Base-by-base conservation (phyloP, 257 asterid species). In the Solanum piurae region DNA sequence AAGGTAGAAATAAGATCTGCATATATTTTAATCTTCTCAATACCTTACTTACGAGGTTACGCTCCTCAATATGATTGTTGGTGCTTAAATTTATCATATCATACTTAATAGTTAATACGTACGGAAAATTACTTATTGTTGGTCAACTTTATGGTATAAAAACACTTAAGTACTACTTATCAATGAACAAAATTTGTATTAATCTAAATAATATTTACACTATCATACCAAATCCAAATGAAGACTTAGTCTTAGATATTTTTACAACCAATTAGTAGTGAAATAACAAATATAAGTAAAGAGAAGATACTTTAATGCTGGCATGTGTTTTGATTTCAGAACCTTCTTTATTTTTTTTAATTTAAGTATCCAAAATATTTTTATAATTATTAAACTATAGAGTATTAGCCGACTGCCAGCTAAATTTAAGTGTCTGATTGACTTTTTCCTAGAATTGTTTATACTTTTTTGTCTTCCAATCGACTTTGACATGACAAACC, bases 301-400 rank as follows among this genome's bases (percentile, higher is more conserved):
- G 42, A 12, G 42, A n/a, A 80, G 40, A 44, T 36, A 10, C 52
- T 16, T 80, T 46, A 46, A 29, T 46, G 85, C 42, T 80, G 85
- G 68, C 85, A 80, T 80, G 85, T 80, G 85, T 80, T 80, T 80
- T 16, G 69, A 80, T 80, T 46, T 80, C 29, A 80, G 42, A 80
- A 80, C 34, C 29, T 80, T 80, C 34, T 52, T 46, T 49, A 4
- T 55, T 29, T 16, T 16, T 9, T 46, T 18, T 2, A 27, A 9
- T 82, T 27, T 9, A 49, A 29, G 40, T 82, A 49, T 6, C 20
- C 6, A 49, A 29, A 27, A 49, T 49, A 18, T 18, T 10, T 49
- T 18, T 11, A 9, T 46, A 27, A 44, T 21, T 82, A 49, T 80
- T 82, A 29, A 10, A 18, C 18, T 46, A 46, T 46, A 80, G 29